Base-by-base conservation (phyloP, 257 asterid genomes). In the Solanum corneliomulleri region DNA sequence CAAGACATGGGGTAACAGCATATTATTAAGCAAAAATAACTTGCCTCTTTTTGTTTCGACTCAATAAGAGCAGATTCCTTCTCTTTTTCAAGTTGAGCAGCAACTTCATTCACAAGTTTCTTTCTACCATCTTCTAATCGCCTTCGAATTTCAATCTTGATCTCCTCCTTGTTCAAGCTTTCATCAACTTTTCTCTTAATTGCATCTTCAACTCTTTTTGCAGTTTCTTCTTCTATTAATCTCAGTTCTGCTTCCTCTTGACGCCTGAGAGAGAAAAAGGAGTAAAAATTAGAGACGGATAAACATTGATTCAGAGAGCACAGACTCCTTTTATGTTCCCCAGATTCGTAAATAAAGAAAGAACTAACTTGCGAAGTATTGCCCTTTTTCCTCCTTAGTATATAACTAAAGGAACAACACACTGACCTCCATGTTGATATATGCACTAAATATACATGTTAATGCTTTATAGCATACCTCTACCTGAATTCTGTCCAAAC, bases 161-260 rank as follows among this genome's bases (percentile, higher is more conserved):
- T 90, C 81, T 93, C 95, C 80, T 89, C 94, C 35, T 92, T 87
- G 84, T 91, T 92, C 94, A 97, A 93, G 86, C 95, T 93, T 92
- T 95, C 98, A 83, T 92, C 93, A 71, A 97, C 99, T 90, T 89
- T 94, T 90, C 92, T 94, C 88, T 87, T 93, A 89, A 96, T 94
- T 86, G 93, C 95, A 87, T 91, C 95, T 83, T 91, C 94, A 69
- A 96, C 93, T 91, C 99, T 93, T 89, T 87, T 94, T 45, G 98
- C 91, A 78, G 99, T 97, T 96, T 97, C 99, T 95, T 97, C 99
- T 90, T 97, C 99, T 82, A 97, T 91, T 87, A 97, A 85, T 90
- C 93, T 93, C 88, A 93, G 62, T 93, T 97, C 99, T 88, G 98
- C 98, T 91, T 95, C 99, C 89, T 93, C 92, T 83, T 94, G 99